Conservation (phyloP, 2,329 filamentous ascomycete species). For the Hymenoscyphus repandus region DNA sequence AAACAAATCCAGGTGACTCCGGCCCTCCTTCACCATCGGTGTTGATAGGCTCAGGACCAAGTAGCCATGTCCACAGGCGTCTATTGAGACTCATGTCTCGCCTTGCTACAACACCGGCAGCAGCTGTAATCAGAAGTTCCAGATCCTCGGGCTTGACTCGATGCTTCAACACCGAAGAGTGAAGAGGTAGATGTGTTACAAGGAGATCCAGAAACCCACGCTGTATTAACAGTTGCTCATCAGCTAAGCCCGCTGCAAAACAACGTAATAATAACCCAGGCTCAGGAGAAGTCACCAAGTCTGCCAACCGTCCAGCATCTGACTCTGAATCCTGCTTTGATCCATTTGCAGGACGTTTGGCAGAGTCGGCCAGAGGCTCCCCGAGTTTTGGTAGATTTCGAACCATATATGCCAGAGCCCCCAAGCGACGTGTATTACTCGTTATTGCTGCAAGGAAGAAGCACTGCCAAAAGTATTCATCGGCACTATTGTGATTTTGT, state of each 20-base stretch:
- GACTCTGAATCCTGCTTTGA: slow-evolving; percentile 31
- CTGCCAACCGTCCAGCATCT: slow-evolving; percentile 47
- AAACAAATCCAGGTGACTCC: slow-evolving; percentile 38
- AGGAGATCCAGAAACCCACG: slow-evolving; percentile 89
- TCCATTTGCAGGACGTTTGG: slow-evolving; percentile 25
- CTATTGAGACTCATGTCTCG: slow-evolving; percentile 97
- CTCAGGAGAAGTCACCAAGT: slow-evolving; percentile 79
- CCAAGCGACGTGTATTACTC: slow-evolving; percentile 75
- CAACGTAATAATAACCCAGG: slow-evolving; percentile 85
- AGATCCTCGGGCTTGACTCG: slow-evolving; percentile 70
- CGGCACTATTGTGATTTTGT: slow-evolving; percentile 53
- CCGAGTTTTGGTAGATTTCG: slow-evolving; percentile 73
- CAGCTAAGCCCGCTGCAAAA: slow-evolving; percentile 82
- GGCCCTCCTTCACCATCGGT: slow-evolving; percentile 43
- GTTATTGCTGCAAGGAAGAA: slow-evolving; percentile 93
- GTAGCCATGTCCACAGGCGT: slow-evolving; percentile 91
- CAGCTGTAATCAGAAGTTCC: slow-evolving; percentile 74
- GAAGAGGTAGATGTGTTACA: slow-evolving; percentile 81
- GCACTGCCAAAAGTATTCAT: slow-evolving; percentile 97
- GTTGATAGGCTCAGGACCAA: slow-evolving; percentile 64
- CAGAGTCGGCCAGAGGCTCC: slow-evolving; percentile 32
- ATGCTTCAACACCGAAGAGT: slow-evolving; percentile 74
- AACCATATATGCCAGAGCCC: slow-evolving; percentile 79
- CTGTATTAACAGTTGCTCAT: slow-evolving; percentile 87
- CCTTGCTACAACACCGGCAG: slow-evolving; percentile 79